Base-by-base conservation (phyloP, 352 stramenopile genomes). In the Phytophthora podocarpi region DNA sequence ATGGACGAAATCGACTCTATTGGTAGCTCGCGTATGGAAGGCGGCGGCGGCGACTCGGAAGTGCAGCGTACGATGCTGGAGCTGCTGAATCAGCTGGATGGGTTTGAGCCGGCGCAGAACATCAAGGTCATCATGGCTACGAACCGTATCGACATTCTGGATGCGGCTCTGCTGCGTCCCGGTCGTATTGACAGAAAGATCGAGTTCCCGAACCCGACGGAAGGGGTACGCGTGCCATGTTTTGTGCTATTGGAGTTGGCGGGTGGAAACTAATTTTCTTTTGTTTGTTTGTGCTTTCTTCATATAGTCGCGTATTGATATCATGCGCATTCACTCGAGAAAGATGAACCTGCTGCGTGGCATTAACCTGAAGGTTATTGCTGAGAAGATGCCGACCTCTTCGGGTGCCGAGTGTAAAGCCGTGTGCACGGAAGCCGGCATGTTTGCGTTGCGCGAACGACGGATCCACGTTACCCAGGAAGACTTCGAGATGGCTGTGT, bases 1-100 rank as follows among this genome's bases (percentile, higher is more conserved):
- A 99, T 99, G 98, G 98, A 99, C 72, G 98, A 99, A 80, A 99
- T 99, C 72, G 98, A 99, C 79, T 99, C 94, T 41, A 99, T 99
- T 64, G 98, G 98, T 50, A 94, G 86, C 37, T 96, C 90, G 20
- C 84, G 91, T 37, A 91, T 97, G 67, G 95, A 98, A 52, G 87
- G 90, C 40, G 90, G 96, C 46, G 82, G 89, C 32, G 97, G 97
- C 24, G 98, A 99, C 76, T 99, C 95, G 16, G 98, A 99, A 76
- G 98, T 99, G 40, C 97, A 99, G 81, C 92, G 98, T 37, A 99
- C 98, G 42, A 99, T 99, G 98, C 82, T 99, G 34, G 97, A 99
- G 85, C 82, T 99, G 18, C 82, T 99, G 31, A 99, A 99, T 85
- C 97, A 99, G 82, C 87, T 98, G 36, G 95, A 98, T 78, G 92